Evolutionary conservation across 345 rosid genomes (phyloP), one percentile per base, ranked within the genome.

Genomic region (Pugionium dolabratum): DNA sequence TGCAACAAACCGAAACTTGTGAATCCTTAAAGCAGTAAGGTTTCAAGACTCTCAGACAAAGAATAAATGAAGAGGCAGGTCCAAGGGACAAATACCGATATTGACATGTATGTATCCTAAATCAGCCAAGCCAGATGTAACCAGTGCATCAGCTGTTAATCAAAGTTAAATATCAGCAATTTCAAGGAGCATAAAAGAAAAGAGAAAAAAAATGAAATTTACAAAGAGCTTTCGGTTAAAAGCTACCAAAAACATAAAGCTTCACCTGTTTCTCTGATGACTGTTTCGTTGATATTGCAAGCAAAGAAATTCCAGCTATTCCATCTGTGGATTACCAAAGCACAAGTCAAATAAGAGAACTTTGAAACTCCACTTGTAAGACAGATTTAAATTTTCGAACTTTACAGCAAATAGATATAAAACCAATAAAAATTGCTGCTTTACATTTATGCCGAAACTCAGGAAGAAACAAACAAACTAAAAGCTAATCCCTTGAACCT

Each of bases 261-360:
- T 40, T 60, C 73, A 94, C 97, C 88, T 36, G 96, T 90, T 79
- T 94, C 92, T 86, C 80, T 88, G 68, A 94, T 90, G 60, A 94
- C 83, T 0, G 85, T 82, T 76, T 88, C 99, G 55, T 76, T 83
- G 78, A 93, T 85, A 73, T 83, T 75, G 74, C 99, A 93, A 61
- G 85, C 99, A 72, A 88, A 94, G 81, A 84, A 90, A 71, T 94
- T 94, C 99, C 99, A 94, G 84, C 99, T 94, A 74, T 88, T 94
- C 97, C 98, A 93, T 58, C 98, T 93, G 97, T 79, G 29, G 4
- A 57, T 63, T 28, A 73, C 51, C 71, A 73, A 70, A 64, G 54
- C 44, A 62, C 54, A 53, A 0, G 30, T 37, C 31, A 70, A 60
- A 18, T 18, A 18, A 18, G 18, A 18, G 18, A 18, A 18, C 18